These are phyloP conservation scores for Camellia oleifera DNA, from an alignment of 179 eudicot species.

Conservation along the genomic window DNA sequence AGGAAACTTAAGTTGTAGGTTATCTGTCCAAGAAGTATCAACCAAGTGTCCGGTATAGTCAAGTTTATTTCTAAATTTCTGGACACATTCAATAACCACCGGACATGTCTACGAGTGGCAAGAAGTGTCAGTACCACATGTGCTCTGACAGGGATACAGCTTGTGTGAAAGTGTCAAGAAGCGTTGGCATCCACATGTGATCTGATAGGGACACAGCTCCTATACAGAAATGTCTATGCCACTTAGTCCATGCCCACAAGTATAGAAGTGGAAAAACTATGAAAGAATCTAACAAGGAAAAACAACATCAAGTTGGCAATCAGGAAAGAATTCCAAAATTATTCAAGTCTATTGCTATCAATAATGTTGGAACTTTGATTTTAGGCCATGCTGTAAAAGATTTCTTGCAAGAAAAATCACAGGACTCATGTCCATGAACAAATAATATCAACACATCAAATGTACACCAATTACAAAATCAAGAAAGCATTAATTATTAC, in stretches of 20 bases:
- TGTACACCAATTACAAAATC: background rate
- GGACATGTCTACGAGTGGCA: background rate
- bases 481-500: conserved; percentile 34
- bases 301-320: background rate
- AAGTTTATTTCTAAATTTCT: background rate
- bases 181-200: background rate
- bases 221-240: background rate
- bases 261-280: background rate
- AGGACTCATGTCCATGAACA: background rate
- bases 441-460: background rate
- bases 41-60: background rate
- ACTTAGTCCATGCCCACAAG: background rate
- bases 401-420: background rate
- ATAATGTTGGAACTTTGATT: background rate
- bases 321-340: background rate
- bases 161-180: background rate
- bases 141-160: conserved; percentile 6
- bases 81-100: background rate
- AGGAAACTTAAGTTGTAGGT: background rate
- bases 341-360: background rate
- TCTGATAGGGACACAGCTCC: background rate
- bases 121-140: background rate
- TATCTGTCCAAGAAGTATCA: background rate
- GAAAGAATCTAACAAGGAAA: background rate
- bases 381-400: background rate